phyloP scores from a whole-genome alignment of 1,284 basidiomycete genomes.

The Psilocybe mexicana region DNA sequence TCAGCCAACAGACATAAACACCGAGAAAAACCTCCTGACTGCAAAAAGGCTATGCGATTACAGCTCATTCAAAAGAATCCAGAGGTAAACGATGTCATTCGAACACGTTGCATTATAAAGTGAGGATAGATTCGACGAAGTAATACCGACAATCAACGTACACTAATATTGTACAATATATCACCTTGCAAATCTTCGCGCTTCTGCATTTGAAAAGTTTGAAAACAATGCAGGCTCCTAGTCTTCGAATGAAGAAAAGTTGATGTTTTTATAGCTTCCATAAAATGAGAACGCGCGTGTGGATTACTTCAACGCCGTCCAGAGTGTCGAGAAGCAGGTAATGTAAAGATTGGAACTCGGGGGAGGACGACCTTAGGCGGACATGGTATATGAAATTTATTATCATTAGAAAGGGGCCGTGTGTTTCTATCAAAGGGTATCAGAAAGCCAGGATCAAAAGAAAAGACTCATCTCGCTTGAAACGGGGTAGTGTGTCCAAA shows the following conservation, averaged over 20 bases:
- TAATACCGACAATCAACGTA: neutral
- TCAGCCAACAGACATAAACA: neutral
- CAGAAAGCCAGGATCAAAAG: neutral
- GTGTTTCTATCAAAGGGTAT: neutral
- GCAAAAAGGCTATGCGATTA: too few relatives aligned
- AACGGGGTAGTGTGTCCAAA: conserved; percentile 46
- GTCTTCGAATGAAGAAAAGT: conserved; percentile 13
- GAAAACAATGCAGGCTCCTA: conserved; percentile 10
- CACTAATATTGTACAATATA: neutral
- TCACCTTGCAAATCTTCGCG: conserved; percentile 23
- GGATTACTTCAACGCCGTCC: conserved; percentile 61
- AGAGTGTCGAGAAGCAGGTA: conserved; percentile 82
- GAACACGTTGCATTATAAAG: too few relatives aligned
- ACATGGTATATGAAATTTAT: neutral
- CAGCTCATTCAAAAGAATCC: too few relatives aligned
- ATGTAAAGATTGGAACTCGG: neutral
- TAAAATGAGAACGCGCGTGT: conserved; percentile 90
- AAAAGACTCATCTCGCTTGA: neutral
- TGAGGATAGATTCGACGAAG: neutral
- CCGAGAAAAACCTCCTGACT: neutral
- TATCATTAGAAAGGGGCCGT: neutral
- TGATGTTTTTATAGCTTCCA: conserved; percentile 63
- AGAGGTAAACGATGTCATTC: too few relatives aligned
- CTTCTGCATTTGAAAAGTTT: conserved; percentile 13
- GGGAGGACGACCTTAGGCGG: neutral